Evolutionary conservation across 768 basidiomycete genomes (phyloP).

Genomic region (Tubosaeta sp.): DNA sequence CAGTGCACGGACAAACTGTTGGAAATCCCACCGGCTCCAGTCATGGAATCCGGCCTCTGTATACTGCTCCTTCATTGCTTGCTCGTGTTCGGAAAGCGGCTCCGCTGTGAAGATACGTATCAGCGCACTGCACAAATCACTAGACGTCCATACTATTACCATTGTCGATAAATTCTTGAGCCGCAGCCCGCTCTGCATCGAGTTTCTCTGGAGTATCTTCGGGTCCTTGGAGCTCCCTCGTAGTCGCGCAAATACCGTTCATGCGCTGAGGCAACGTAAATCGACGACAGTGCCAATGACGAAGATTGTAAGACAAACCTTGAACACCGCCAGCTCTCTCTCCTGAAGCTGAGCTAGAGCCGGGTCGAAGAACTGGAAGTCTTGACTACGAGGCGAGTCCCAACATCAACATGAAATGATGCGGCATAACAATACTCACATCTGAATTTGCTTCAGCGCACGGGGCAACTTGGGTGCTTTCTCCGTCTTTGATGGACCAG

Average conservation of each 20-base stretch:
- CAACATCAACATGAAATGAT: neutral
- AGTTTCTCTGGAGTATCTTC: constrained; percentile 81
- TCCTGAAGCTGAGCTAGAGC: constrained; percentile 80
- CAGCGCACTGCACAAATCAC: neutral
- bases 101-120: constrained; percentile 53
- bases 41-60: constrained; percentile 77
- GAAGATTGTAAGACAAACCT: constrained; percentile 39
- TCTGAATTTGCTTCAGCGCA: constrained; percentile 81
- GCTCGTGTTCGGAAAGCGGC: constrained; percentile 85
- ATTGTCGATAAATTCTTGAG: constrained; percentile 85
- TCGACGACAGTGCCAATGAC: neutral
- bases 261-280: constrained; percentile 38
- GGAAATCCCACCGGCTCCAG: constrained; percentile 93
- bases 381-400: constrained; percentile 52
- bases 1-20: constrained; percentile 79
- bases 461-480: constrained; percentile 81
- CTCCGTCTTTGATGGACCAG: constrained; percentile 71
- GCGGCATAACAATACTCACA: constrained; percentile 41
- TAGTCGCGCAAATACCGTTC: constrained; percentile 61
- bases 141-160: constrained; percentile 38
- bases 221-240: constrained; percentile 61
- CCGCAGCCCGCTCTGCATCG: constrained; percentile 72
- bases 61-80: constrained; percentile 73
- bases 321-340: constrained; percentile 76
- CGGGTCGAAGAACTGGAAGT: constrained; percentile 95